phyloP scores from a whole-genome alignment of 1,284 basidiomycete genomes.

The Pseudozyma thailandica region DNA sequence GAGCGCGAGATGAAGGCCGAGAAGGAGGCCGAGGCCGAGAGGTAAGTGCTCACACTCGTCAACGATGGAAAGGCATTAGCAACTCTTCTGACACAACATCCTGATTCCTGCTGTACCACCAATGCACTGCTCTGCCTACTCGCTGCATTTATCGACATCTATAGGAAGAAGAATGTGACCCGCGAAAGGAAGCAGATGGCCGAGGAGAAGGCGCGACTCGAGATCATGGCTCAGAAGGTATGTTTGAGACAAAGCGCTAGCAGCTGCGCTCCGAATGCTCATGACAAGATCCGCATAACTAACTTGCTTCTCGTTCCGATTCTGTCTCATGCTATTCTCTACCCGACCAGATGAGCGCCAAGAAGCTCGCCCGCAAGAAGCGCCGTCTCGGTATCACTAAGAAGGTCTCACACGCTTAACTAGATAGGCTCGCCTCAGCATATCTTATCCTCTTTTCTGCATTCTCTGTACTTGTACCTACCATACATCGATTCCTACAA shows the following conservation, averaged over 20 bases:
- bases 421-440: neutral
- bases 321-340: neutral
- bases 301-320: neutral
- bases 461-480: conserved; percentile 34
- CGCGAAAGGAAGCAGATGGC: conserved; percentile 55
- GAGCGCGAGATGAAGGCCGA: conserved; percentile 55
- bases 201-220: conserved; percentile 52
- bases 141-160: neutral
- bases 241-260: conserved; percentile 4
- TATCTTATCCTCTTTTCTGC: neutral
- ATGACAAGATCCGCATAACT: neutral
- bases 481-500: no score
- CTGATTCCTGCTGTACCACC: neutral
- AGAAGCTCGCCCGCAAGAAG: conserved; percentile 51
- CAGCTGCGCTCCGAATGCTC: neutral
- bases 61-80: neutral
- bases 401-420: conserved; percentile 49
- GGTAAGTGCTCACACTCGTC: conserved; percentile 8
- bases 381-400: conserved; percentile 54
- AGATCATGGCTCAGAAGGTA: conserved; percentile 56
- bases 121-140: no score
- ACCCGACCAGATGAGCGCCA: conserved; percentile 51
- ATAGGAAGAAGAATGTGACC: conserved; percentile 42
- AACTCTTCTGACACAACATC: neutral
- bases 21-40: conserved; percentile 40